Evolutionary conservation across 2,329 filamentous ascomycete species (phyloP), one percentile per base, ranked within the genome.

Genomic region (Orbilia javanica): DNA sequence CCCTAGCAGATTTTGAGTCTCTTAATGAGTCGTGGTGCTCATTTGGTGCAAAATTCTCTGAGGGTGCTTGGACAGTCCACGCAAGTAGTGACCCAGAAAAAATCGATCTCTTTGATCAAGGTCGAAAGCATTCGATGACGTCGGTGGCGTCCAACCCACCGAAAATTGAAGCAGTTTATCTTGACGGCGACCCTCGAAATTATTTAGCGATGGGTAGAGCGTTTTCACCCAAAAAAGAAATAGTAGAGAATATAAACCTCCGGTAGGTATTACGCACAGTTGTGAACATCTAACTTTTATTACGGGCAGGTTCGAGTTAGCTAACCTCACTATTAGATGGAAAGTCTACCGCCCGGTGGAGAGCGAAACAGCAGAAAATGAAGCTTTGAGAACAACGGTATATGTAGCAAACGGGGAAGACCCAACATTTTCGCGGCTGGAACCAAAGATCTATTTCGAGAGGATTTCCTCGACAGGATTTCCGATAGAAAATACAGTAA

Each of bases 271-370:
- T 36, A n/a, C 10, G 13, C 31, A 18, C 11, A 34, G 6, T 6
- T 22, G n/a, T 31, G 7, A 13, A 52, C 15, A 15, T 5, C 13
- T 25, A 25, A n/a, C 13, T 25, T 25, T 25, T 11, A 22, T 50
- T 22, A 2, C 2, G 4, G 4, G 25, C 11, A 25, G 22, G 10
- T 5, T 4, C 15, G n/a, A 18, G 5, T 15, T 44, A 44, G 22
- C 29, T 7, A 60, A 46, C 0, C 3, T 36, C 3, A 8, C n/a
- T 1, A 20, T 63, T 57, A 72, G 65, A 42, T 76, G 72, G 72
- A 76, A 57, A 15, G 50, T 34, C 3, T 76, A 76, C 50, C 65
- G 72, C 4, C 72, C 55, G 4, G 20, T 76, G 52, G 25, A 39
- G 13, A 22, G 22, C 25, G 36, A 29, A 29, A 8, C 15, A 10